Evolutionary conservation across 306 rosid genomes (phyloP).

Genomic region (Dalbergia cultrata): DNA sequence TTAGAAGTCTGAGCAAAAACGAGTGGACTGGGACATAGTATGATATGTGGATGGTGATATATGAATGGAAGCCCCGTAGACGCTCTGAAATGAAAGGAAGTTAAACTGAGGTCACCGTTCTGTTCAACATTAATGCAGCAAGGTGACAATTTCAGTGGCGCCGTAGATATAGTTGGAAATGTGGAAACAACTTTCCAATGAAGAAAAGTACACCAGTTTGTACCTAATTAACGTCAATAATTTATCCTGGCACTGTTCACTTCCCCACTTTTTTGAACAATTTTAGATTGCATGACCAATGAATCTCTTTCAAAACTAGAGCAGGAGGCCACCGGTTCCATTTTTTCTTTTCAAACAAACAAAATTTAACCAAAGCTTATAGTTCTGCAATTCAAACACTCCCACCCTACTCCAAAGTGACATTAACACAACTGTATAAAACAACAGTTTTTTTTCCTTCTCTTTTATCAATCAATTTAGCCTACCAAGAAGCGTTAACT

Average conservation of each 20-base stretch:
- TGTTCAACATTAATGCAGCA: background rate
- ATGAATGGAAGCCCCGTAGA: slow-evolving; percentile 15
- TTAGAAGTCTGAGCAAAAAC: background rate
- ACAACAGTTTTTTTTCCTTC: background rate
- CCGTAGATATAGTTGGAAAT: background rate
- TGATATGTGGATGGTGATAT: background rate
- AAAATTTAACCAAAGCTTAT: background rate
- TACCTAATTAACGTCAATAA: background rate
- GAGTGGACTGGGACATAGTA: background rate
- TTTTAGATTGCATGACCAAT: background rate
- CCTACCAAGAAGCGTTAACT: background rate
- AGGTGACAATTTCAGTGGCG: background rate
- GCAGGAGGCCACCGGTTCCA: background rate
- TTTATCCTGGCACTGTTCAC: background rate
- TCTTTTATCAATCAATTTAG: background rate
- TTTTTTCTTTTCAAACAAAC: background rate
- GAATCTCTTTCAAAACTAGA: background rate
- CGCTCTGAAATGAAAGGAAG: background rate
- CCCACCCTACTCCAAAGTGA: background rate
- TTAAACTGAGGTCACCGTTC: background rate
- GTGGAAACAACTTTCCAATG: background rate
- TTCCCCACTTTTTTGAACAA: background rate
- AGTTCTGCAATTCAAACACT: background rate
- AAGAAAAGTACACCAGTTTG: background rate
- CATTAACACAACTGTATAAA: slow-evolving; percentile 11